Conservation (phyloP, 169 alveolate genomes). For the Plasmodium coatneyi region DNA sequence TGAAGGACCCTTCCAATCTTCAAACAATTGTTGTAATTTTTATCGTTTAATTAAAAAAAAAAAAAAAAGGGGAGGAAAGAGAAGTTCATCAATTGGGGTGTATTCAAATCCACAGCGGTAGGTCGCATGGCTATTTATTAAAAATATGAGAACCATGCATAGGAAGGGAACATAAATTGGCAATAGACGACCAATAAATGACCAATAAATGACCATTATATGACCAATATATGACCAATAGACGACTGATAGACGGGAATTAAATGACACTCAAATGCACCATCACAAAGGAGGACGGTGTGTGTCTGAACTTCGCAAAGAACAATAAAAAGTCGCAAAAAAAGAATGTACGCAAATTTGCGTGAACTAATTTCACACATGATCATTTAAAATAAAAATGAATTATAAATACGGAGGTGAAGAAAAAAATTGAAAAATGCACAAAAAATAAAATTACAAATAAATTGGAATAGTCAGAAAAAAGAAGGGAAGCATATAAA, state of each 20-base stretch:
- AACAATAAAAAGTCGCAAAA: neutral
- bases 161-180: neutral
- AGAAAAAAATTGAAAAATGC: neutral
- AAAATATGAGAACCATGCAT: neutral
- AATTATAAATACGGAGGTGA: neutral
- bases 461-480: neutral
- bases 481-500: neutral
- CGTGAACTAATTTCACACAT: neutral
- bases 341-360: neutral
- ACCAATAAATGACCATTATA: neutral
- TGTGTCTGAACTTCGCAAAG: neutral
- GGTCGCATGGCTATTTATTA: neutral
- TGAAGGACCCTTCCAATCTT: neutral
- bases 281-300: neutral
- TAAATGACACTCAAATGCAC: neutral
- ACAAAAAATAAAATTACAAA: neutral
- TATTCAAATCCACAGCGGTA: neutral
- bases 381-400: neutral
- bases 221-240: neutral
- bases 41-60: neutral
- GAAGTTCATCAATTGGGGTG: neutral
- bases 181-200: neutral
- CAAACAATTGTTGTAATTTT: neutral
- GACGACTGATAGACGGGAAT: neutral
- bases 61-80: neutral